Base-by-base conservation (phyloP, 2,329 filamentous ascomycete genomes). In the Thermoascus crustaceus region DNA sequence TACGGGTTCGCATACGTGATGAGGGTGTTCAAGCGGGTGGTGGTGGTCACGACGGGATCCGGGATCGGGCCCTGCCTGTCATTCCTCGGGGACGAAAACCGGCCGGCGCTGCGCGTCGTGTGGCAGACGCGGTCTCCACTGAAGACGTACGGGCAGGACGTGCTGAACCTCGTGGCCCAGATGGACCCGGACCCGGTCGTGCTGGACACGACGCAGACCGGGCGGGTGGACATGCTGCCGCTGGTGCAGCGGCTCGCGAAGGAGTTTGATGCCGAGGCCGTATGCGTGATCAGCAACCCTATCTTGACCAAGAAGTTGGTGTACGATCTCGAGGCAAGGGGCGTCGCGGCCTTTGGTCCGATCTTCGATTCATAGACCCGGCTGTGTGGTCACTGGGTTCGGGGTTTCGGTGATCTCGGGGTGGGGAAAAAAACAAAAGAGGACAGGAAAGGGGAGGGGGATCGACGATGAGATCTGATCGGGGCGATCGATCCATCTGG, bases 241-340 rank as follows among this genome's bases (percentile, higher is more conserved):
- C 63, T 76, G 30, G 67, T 71, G 24, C 78, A 73, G 47, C 58
- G 64, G 6, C 61, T 79, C 34, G 64, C 62, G 32, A 49, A 48
- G 32, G 57, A 70, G 20, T 64, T 64, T 17, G 45, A 60, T 0
- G 70, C 72, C 2, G 81, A 86, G 65, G 82, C 80, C 2, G 79
- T 85, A 23, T 78, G 85, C 50, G 72, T 85, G 40, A 80, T 87
- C 48, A 78, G 77, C 37, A 87, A 86, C 53, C 75, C 78, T 38
- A 70, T 61, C 38, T 70, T 85, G 21, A 85, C 81, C 11, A 71
- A 70, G 49, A 75, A 75, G 61, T 68, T 86, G 1, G 80, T 86
- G 0, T 82, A 78, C 52, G 78, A 72, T 6, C 61, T 87, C 33
- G 80, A 85, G 60, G 69, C 67, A 23, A 67, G 78, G 37, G 79